These are phyloP conservation scores for Aphanocladium album DNA, from an alignment of 2,329 filamentous ascomycete genomes.

Conservation along the genomic window DNA sequence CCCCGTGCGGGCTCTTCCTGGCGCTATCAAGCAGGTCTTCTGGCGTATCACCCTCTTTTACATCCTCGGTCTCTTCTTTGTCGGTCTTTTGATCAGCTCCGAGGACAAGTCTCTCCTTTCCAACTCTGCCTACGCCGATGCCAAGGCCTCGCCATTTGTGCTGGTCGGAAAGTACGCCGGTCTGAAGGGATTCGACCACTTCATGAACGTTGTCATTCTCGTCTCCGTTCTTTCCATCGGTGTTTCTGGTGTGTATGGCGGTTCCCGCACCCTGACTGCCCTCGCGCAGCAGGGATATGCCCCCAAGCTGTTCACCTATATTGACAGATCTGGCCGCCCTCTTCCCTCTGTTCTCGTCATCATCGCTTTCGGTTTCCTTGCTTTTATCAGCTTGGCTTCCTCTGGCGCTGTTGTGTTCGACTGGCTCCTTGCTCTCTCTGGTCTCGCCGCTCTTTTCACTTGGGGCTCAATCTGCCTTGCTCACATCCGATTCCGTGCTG, in stretches of 20 bases:
- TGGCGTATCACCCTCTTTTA: constrained; percentile 51
- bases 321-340: constrained; percentile 50
- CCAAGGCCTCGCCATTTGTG: constrained; percentile 44
- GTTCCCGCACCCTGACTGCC: constrained; percentile 51
- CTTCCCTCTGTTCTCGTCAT: constrained; percentile 40
- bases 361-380: constrained; percentile 43
- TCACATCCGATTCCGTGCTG: constrained; percentile 44
- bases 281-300: constrained; percentile 52
- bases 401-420: constrained; percentile 51
- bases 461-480: constrained; percentile 60
- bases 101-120: constrained; percentile 40
- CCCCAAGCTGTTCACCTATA: constrained; percentile 47
- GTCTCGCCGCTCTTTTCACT: constrained; percentile 57
- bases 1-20: constrained; percentile 66
- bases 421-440: constrained; percentile 61
- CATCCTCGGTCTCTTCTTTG: constrained; percentile 43
- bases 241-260: constrained; percentile 50
- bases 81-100: constrained; percentile 41
- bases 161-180: constrained; percentile 43
- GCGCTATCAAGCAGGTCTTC: constrained; percentile 71
- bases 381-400: constrained; percentile 40
- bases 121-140: constrained; percentile 38
- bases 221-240: constrained; percentile 51
- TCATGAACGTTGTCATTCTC: constrained; percentile 52
- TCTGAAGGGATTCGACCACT: constrained; percentile 41